These are phyloP conservation scores for Cephalotrichum gorgonifer DNA, from an alignment of 2,329 filamentous ascomycete genomes.

Conservation along the genomic window DNA sequence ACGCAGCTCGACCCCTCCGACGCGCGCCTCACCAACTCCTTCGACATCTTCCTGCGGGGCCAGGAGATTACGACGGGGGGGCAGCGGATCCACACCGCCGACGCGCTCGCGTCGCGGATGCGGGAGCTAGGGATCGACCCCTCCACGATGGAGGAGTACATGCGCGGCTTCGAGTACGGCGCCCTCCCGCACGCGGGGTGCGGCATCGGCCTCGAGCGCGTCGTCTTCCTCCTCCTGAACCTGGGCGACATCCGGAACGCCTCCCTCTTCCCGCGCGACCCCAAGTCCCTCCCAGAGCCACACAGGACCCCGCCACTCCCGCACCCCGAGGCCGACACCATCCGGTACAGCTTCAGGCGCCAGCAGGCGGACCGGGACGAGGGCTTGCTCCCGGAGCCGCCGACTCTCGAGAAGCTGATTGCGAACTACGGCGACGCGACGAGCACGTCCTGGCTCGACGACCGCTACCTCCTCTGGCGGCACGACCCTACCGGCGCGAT, in stretches of 20 bases:
- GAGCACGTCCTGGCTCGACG: slow-evolving; percentile 88
- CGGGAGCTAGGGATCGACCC: slow-evolving; percentile 63
- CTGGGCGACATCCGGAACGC: slow-evolving; percentile 84
- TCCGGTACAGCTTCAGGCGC: slow-evolving; percentile 34
- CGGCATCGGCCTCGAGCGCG: slow-evolving; percentile 80
- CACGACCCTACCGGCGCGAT: slow-evolving; percentile 68
- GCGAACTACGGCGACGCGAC: slow-evolving; percentile 93
- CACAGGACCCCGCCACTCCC: slow-evolving; percentile 51
- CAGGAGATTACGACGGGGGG: slow-evolving; percentile 90
- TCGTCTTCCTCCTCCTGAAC: slow-evolving; percentile 76
- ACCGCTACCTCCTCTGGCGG: slow-evolving; percentile 80
- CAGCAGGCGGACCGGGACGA: slow-evolving; percentile 15
- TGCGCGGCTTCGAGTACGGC: slow-evolving; percentile 79
- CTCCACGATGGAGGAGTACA: slow-evolving; percentile 80
- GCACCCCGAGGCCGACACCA: slow-evolving; percentile 79
- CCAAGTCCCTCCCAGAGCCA: slow-evolving; percentile 65
- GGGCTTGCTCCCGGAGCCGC: slow-evolving; percentile 28
- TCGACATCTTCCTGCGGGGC: slow-evolving; percentile 88
- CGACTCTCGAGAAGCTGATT: slow-evolving; percentile 75
- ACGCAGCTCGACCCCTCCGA: slow-evolving; percentile 74
- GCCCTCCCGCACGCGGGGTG: slow-evolving; percentile 84
- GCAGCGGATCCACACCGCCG: slow-evolving; percentile 79
- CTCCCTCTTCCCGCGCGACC: slow-evolving; percentile 79
- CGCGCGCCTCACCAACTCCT: slow-evolving; percentile 72
- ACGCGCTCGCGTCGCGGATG: slow-evolving; percentile 70